phyloP scores from a whole-genome alignment of 2,329 filamentous ascomycete genomes.

The Purpureocillium takamizusanense region DNA sequence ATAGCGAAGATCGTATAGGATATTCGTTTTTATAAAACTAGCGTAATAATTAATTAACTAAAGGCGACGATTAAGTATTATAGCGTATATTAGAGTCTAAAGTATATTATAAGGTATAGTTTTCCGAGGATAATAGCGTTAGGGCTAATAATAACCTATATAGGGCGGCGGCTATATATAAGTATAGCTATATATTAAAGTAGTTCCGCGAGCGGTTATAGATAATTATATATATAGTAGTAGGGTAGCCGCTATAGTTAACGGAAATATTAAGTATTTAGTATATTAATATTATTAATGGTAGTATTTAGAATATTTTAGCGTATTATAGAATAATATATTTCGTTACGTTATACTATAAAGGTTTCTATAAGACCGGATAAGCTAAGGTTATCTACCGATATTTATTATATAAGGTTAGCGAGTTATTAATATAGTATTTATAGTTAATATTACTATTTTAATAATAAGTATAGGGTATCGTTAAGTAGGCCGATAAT shows the following conservation, averaged over 20 bases:
- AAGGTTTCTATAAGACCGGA: conserved; percentile 11
- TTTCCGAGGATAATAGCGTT: not conserved
- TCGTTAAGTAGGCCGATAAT: not conserved
- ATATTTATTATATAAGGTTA: conserved; percentile 14
- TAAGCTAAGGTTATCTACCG: conserved; percentile 16
- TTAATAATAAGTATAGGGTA: conserved; percentile 1
- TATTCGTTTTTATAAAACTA: conserved; percentile 5
- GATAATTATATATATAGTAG: conserved; percentile 5
- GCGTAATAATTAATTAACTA: conserved; percentile 1
- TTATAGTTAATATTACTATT: conserved; percentile 14
- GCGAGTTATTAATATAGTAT: conserved; percentile 15
- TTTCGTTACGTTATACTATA: conserved; percentile 15
- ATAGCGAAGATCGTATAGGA: conserved; percentile 2
- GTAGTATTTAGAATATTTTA: conserved; percentile 6
- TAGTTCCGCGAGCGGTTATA: conserved; percentile 5
- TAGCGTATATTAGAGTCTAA: not conserved
- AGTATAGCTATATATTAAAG: conserved; percentile 3
- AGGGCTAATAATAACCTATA: not conserved
- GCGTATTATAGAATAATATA: conserved; percentile 3
- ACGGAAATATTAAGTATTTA: conserved; percentile 4
- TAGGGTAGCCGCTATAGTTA: not conserved
- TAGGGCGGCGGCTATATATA: not conserved
- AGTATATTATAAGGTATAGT: not conserved
- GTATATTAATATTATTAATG: conserved; percentile 6
- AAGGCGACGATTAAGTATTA: not conserved